Evolutionary conservation across 1,139 yeast genomes (phyloP), one percentile per base, ranked within the genome.

Genomic region (Taphrina populina): DNA sequence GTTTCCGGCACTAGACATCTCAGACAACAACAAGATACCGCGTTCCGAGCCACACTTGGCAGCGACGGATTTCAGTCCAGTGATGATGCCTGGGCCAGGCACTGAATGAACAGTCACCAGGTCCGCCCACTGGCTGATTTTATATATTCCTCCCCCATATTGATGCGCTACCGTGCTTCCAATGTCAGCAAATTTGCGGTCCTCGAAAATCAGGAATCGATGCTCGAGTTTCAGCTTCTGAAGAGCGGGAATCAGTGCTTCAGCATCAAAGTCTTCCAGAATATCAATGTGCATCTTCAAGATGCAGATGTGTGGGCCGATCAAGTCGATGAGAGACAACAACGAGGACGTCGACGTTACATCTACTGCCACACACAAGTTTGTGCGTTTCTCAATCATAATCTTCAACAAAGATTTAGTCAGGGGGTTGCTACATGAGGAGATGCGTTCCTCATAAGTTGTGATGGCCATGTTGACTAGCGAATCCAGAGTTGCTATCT

Each of bases 111-210:
- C 98, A 69, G 94, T 94, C 51, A 97, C 90, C 61, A 94, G 87
- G 67, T 94, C 96, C 0, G 98, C 81, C 98, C 98, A 94, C 65
- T 81, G 73, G 8, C 95, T 94, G 61, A 92, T 92, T 67, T 80
- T 81, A 73, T 81, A 88, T 2, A 88, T 83, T 45, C 99, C 99
- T 40, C 95, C 87, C 37, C 84, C 74, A 71, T 92, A 94, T 71
- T 94, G 99, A 39, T 87, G 78, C 71, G 90, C 90, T 52, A 92
- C 98, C 1, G 98, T 94, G 66, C 88, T 88, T n/a, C 99, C 99
- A 65, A 94, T 94, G 70, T 94, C 99, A 26, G 98, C 98, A 71
- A 94, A 94, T 73, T 94, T 94, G 63, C 99, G 80, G 71, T 90
- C 98, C 71, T 90, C 98, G 67, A 90, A 90, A 62, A 90, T 83